These are phyloP conservation scores for Agarophyton chilense DNA, from an alignment of 23 red algal species.

Conservation along the genomic window DNA sequence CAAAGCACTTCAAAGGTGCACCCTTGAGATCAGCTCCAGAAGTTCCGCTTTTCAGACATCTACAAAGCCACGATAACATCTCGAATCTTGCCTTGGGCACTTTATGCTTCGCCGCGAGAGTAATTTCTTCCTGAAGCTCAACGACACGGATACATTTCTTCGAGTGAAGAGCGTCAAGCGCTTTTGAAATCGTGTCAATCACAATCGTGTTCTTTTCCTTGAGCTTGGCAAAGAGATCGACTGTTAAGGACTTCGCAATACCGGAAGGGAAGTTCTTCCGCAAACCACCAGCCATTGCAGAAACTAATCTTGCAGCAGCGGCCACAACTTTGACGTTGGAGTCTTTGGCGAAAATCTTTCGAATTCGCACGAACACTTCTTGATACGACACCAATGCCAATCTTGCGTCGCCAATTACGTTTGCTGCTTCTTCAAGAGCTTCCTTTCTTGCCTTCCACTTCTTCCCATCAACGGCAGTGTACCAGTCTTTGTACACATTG, in stretches of 20 bases:
- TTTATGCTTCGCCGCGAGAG: constrained; percentile 63
- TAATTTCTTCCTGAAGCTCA: constrained; percentile 71
- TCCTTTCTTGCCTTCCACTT: constrained; percentile 88
- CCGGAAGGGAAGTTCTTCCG: constrained; percentile 54
- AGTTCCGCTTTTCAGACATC: constrained; percentile 60
- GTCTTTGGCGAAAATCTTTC: constrained; percentile 84
- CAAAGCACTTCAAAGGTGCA: constrained; percentile 57
- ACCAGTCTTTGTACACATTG: constrained; percentile 74
- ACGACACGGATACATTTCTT: constrained; percentile 76
- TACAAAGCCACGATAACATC: constrained; percentile 70
- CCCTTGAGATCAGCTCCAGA: constrained; percentile 61
- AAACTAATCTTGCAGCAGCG: constrained; percentile 53
- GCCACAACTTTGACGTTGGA: constrained; percentile 91
- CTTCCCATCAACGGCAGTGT: constrained; percentile 71
- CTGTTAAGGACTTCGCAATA: constrained; percentile 52
- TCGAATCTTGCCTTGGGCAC: constrained; percentile 71
- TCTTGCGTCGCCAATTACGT: constrained; percentile 54
- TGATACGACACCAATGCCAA: constrained; percentile 59
- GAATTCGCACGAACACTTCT: constrained; percentile 68
- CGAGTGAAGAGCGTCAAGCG: constrained; percentile 70
- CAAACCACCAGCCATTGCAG: constrained; percentile 63
- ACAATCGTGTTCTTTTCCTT: constrained; percentile 87
- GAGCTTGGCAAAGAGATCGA: constrained; percentile 70
- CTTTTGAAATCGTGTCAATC: constrained; percentile 64
- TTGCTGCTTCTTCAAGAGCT: constrained; percentile 68